Evolutionary conservation across 2,329 filamentous ascomycete species (phyloP).

Genomic region (Hymenoscyphus fructigenus): DNA sequence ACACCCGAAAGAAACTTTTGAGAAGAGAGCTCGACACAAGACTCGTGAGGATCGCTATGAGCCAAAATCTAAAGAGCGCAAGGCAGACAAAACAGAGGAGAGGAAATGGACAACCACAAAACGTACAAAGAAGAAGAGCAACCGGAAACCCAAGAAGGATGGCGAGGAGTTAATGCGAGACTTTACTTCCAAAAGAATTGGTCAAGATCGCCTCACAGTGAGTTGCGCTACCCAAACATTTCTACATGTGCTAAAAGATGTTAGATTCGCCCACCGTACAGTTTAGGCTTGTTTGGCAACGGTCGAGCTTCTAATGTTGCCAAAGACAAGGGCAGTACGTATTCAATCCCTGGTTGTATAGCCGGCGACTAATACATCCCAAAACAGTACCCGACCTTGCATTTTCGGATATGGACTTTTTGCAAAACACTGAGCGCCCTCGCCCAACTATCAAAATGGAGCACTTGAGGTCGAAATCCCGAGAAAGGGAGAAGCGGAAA

Average conservation of each 20-base stretch:
- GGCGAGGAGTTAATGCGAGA: constrained; percentile 51
- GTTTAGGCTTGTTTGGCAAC: constrained; percentile 47
- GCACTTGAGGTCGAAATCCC: constrained; percentile 31
- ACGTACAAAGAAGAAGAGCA: constrained; percentile 33
- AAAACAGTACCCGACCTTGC: constrained; percentile 50
- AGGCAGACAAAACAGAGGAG: constrained; percentile 21
- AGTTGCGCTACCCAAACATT: constrained; percentile 21
- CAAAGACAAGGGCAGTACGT: constrained; percentile 41
- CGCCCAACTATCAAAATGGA: constrained; percentile 27
- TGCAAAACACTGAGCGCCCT: constrained; percentile 34
- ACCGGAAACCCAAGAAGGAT: constrained; percentile 27
- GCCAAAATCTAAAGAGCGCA: constrained; percentile 38
- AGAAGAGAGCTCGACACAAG: constrained; percentile 54
- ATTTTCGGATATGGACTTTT: constrained; percentile 52
- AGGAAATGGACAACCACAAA: constrained; percentile 10
- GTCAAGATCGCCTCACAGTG: constrained; percentile 54
- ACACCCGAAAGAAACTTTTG: constrained; percentile 31
- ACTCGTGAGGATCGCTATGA: constrained; percentile 58
- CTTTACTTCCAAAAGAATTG: constrained; percentile 55
- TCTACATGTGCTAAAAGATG: constrained; percentile 15
- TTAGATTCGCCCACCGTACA: constrained; percentile 41
- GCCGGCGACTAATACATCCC: constrained; percentile 6
- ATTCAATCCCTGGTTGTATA: not conserved
- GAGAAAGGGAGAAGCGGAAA: constrained; percentile 30
- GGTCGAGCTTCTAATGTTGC: constrained; percentile 40